A percentile compares a stretch with the other conserved stretches of the same genome.
These are phyloP conservation scores for Prunus persica DNA, from an alignment of 306 rosid genomes.

Conservation along the genomic window Prunus_persica_NCBIv2 NC_034015.1:22183001-22183500, in stretches of 20 bases:
- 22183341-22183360: background rate
- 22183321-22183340: background rate
- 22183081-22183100: conserved; percentile 88
- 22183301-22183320: background rate
- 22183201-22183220: conserved; percentile 86
- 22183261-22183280: conserved; percentile 62
- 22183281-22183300: background rate
- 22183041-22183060: conserved; percentile 71
- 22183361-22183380: background rate
- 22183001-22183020: conserved; percentile 84
- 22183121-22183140: conserved; percentile 1
- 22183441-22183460: background rate
- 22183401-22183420: background rate
- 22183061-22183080: conserved; percentile 70
- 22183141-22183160: conserved; percentile 8
- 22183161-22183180: conserved; percentile 20
- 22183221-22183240: conserved; percentile 81
- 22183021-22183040: conserved; percentile 73
- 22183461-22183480: background rate
- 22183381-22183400: background rate
- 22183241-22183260: conserved; percentile 59
- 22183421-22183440: background rate
- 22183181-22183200: conserved; percentile 91
- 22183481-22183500: background rate
- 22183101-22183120: background rate